Percentiles rank a stretch among this genome's conserved stretches.
Conservation (phyloP, 1,284 basidiomycete species). For the Boletus mariae region DNA sequence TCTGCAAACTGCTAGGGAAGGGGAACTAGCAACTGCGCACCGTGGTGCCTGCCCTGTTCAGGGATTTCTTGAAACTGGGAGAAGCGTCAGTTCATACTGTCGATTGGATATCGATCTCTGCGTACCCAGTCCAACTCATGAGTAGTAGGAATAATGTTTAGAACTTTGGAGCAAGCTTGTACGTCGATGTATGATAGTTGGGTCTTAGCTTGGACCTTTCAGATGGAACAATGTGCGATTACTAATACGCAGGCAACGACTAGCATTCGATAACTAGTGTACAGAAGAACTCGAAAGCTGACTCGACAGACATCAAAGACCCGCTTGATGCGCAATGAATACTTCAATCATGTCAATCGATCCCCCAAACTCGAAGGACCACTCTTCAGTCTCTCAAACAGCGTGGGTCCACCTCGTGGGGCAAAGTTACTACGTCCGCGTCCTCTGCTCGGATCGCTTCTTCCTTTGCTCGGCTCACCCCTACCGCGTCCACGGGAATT, state of each 20-base stretch:
- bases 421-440: constrained; percentile 16
- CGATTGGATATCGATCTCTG: background rate
- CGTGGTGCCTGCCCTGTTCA: constrained; percentile 91
- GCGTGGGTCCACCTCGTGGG: constrained; percentile 13
- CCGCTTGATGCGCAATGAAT: background rate
- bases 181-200: background rate
- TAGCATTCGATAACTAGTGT: background rate
- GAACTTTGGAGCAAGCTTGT: background rate
- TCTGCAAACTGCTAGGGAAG: background rate
- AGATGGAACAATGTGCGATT: constrained; percentile 5
- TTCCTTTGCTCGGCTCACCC: constrained; percentile 14
- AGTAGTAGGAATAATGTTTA: background rate
- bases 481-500: constrained; percentile 25
- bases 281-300: background rate
- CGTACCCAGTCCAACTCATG: constrained; percentile 52
- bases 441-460: constrained; percentile 22
- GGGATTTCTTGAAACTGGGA: constrained; percentile 87
- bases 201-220: no score
- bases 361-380: constrained; percentile 17
- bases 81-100: constrained; percentile 5
- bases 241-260: constrained; percentile 1
- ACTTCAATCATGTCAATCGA: constrained; percentile 16
- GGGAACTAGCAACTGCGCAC: constrained; percentile 36
- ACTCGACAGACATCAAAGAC: background rate
- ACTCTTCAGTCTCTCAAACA: constrained; percentile 21